Percentiles rank a stretch among this genome's conserved stretches.
Conservation (phyloP, 2,329 filamentous ascomycete species). For the Graphilbum fragrans region DNA sequence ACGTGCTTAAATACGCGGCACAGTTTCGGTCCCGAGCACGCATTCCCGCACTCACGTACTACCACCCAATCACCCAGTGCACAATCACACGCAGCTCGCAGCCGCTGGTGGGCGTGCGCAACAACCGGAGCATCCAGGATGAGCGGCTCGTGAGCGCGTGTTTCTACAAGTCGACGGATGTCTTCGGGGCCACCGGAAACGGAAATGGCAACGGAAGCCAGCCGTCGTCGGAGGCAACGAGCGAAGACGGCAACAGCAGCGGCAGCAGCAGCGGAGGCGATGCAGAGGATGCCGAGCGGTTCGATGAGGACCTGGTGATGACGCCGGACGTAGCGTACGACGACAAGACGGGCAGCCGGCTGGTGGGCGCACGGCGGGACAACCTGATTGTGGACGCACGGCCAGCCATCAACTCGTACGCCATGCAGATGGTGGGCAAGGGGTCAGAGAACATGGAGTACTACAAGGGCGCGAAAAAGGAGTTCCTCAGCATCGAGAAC, state of each 20-base stretch:
- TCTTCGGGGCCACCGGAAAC: slow-evolving; percentile 17
- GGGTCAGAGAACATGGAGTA: slow-evolving; percentile 98
- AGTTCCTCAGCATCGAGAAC: slow-evolving; percentile 92
- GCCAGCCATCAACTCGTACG: slow-evolving; percentile 85
- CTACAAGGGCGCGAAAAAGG: slow-evolving; percentile 84
- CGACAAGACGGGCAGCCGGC: slow-evolving; percentile 46
- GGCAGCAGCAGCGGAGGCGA: neutral
- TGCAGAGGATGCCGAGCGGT: slow-evolving; percentile 42
- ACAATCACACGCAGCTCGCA: slow-evolving; percentile 93
- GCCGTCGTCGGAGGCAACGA: slow-evolving; percentile 17
- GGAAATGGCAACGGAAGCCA: slow-evolving; percentile 9
- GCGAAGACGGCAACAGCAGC: neutral
- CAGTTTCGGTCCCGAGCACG: slow-evolving; percentile 79
- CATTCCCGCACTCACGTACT: slow-evolving; percentile 81
- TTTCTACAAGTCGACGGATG: slow-evolving; percentile 57
- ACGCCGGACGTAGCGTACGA: slow-evolving; percentile 39
- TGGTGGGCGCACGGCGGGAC: slow-evolving; percentile 77
- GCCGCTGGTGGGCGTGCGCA: slow-evolving; percentile 72
- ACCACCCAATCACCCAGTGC: slow-evolving; percentile 95
- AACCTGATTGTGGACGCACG: slow-evolving; percentile 95
- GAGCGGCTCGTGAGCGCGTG: slow-evolving; percentile 89
- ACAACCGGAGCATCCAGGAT: slow-evolving; percentile 88
- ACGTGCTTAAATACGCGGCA: slow-evolving; percentile 85
- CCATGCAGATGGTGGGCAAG: slow-evolving; percentile 85
- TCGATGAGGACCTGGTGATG: slow-evolving; percentile 57